Conservation (phyloP, 441 rosid species). For the Omphalea diandra region DNA sequence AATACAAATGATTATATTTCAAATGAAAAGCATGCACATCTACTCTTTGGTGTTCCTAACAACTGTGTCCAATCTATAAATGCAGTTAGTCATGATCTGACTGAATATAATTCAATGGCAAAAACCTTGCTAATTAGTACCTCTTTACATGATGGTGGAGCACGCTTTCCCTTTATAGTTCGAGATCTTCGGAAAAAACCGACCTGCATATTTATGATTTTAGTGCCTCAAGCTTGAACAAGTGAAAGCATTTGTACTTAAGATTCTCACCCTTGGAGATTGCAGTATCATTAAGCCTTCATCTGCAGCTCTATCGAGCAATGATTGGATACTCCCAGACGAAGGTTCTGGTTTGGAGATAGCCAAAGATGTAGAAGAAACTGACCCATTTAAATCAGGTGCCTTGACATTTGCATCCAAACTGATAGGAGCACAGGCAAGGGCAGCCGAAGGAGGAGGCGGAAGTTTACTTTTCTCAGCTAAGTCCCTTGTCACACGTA, state of each 20-base stretch:
- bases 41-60: neutral
- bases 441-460: conserved; percentile 30
- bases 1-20: neutral
- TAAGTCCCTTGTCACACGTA: conserved; percentile 55
- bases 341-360: conserved; percentile 48
- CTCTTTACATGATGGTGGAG: conserved; percentile 81
- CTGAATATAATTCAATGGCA: neutral
- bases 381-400: conserved; percentile 44
- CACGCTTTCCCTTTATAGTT: conserved; percentile 71
- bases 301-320: conserved; percentile 66
- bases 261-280: conserved; percentile 69
- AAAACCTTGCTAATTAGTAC: conserved; percentile 37
- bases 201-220: conserved; percentile 50
- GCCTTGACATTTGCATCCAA: conserved; percentile 28
- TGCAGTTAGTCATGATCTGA: too few species aligned
- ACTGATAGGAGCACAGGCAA: conserved; percentile 36
- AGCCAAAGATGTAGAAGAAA: conserved; percentile 59
- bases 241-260: conserved; percentile 16
- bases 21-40: neutral
- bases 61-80: neutral
- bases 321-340: conserved; percentile 35
- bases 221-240: conserved; percentile 12
- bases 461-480: conserved; percentile 34
- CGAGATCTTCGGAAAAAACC: conserved; percentile 76
- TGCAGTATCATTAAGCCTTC: conserved; percentile 70